Evolutionary conservation across 257 asterid species (phyloP), one percentile per base, ranked within the genome.

Genomic region (Linderniella brevidens): DNA sequence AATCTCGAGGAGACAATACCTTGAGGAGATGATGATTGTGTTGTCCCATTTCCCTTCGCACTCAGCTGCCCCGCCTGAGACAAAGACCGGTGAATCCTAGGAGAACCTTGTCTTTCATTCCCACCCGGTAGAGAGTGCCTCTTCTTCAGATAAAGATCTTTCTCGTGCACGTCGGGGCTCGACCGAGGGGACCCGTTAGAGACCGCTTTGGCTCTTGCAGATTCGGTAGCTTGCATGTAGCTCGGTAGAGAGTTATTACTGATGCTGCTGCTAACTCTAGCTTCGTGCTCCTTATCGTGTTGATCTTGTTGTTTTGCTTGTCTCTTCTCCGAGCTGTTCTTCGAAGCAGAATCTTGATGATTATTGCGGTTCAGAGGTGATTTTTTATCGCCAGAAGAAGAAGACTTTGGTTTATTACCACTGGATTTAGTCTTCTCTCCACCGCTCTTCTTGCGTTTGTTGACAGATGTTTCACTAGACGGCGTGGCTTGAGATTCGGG

Each of bases 141-240:
- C 78, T 85, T 90, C 64, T 73, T 86, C 32, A 75, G 48, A 62
- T 56, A 58, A 19, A 54, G 49, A 39, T 90, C 96, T 69, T 81
- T 90, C 54, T 73, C 92, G 19, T 67, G 75, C 66, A 73, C 70
- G 56, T 90, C 99, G 9, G 99, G 99, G 64, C 96, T 90, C 36
- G 94, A 86, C 61, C 80, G 79, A 8, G 96, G 99, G 35, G 96
- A 90, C 47, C 66, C 74, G 67, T 55, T 68, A 13, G 79, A 60
- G 50, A 84, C 67, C 49, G 82, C 84, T 72, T 90, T 90, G 50
- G 94, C 94, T 66, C 68, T 86, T 53, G 99, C 99, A 56, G 99
- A 85, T 64, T 90, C 76, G 41, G 99, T 90, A 2, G 99, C 93
- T 64, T 90, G 99, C 99, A 90, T 90, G 69, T 90, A 90, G 63